Evolutionary conservation across 1,284 basidiomycete species (phyloP).

Genomic region (Pholiota adiposa): DNA sequence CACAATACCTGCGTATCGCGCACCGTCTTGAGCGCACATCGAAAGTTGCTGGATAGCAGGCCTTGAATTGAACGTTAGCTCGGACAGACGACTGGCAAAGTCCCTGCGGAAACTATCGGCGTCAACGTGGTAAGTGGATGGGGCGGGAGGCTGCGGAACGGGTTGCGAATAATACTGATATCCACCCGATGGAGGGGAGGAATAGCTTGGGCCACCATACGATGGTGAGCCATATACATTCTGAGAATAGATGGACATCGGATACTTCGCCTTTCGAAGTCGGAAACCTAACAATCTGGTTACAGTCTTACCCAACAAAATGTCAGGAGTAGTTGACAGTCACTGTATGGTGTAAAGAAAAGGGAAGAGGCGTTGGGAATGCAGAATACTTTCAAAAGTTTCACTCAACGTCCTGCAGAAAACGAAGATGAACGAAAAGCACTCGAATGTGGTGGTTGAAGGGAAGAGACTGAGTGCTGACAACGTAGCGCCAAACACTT

Average conservation of each 20-base stretch:
- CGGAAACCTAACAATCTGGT: conserved; percentile 14
- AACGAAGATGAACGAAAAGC: conserved; percentile 34
- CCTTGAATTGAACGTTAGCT: conserved; percentile 94
- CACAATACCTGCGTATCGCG: conserved; percentile 81
- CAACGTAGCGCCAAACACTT: conserved; percentile 27
- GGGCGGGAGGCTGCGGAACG: conserved; percentile 45
- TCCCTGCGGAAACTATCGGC: conserved; percentile 82
- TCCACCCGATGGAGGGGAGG: conserved; percentile 36
- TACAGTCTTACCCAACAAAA: conserved; percentile 23
- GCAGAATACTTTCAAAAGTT: conserved; percentile 37
- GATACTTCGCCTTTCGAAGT: conserved; percentile 23
- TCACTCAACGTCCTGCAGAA: conserved; percentile 41
- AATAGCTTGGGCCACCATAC: conserved; percentile 41
- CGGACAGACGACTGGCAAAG: conserved; percentile 76
- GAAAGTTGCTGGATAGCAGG: conserved; percentile 96
- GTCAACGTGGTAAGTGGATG: conserved; percentile 62
- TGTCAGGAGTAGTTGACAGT: conserved; percentile 19
- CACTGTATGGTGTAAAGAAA: conserved; percentile 19
- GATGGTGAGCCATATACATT: conserved; percentile 43
- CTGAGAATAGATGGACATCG: conserved; percentile 46
- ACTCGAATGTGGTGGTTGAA: conserved; percentile 40
- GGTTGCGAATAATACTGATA: conserved; percentile 52
- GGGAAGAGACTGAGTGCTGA: conserved; percentile 28
- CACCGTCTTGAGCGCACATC: conserved; percentile 89
- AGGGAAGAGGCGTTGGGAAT: conserved; percentile 25